phyloP scores from a whole-genome alignment of 1,284 basidiomycete genomes.

The Ganoderma lingzhi region DNA sequence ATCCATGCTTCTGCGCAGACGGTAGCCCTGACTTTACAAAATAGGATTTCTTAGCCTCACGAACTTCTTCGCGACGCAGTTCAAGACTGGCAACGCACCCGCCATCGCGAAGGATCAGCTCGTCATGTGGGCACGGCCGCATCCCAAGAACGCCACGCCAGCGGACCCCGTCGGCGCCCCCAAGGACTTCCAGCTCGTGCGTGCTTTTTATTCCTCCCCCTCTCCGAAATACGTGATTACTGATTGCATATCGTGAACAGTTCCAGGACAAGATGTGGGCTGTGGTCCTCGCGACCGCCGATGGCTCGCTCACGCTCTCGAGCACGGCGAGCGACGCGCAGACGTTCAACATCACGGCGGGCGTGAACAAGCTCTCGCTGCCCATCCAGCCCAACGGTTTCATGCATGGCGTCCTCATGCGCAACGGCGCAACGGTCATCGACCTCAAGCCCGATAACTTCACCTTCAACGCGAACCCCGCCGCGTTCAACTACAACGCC shows the following conservation, averaged over 20 bases:
- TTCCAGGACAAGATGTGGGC: slow-evolving; percentile 68
- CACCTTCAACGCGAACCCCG: slow-evolving; percentile 59
- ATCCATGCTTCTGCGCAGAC: neutral
- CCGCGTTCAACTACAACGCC: slow-evolving; percentile 72
- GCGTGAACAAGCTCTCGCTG: slow-evolving; percentile 72
- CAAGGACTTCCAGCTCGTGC: slow-evolving; percentile 60
- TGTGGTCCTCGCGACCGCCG: slow-evolving; percentile 68
- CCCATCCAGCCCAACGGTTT: slow-evolving; percentile 63
- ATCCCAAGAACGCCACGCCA: slow-evolving; percentile 61
- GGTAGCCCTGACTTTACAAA: neutral
- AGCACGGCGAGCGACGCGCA: slow-evolving; percentile 53
- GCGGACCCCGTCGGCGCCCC: slow-evolving; percentile 64
- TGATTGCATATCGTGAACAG: slow-evolving; percentile 36
- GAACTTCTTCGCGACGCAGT: slow-evolving; percentile 75
- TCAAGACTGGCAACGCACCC: slow-evolving; percentile 79
- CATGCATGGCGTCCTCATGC: slow-evolving; percentile 66
- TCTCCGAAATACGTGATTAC: too few species aligned
- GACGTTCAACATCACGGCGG: slow-evolving; percentile 61
- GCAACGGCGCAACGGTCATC: slow-evolving; percentile 62
- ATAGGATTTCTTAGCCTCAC: slow-evolving; percentile 72
- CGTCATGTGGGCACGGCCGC: slow-evolving; percentile 79
- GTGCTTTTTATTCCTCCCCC: slow-evolving; percentile 8
- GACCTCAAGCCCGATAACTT: slow-evolving; percentile 58
- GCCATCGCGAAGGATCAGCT: slow-evolving; percentile 70
- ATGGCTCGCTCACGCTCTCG: slow-evolving; percentile 59